Evolutionary conservation across 108 stramenopile genomes (phyloP), one percentile per base, ranked within the genome.

Genomic region (Cyclotella sp.): DNA sequence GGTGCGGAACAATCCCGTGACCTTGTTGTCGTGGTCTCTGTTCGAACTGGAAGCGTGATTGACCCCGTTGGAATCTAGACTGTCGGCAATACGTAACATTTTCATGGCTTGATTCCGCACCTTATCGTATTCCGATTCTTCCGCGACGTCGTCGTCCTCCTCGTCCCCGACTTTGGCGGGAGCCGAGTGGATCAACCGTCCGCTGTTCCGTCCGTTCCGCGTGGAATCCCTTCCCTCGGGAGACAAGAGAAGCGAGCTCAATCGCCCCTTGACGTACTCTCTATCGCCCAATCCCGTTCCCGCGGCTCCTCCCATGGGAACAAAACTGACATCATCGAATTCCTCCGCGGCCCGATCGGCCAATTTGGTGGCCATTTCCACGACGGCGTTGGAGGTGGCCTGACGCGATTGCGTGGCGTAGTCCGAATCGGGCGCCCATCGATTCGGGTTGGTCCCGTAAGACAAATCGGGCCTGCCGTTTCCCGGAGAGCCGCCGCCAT

Each of bases 61-160:
- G 34, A 34, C 16, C 10, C 18, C 14, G 68, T 47, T 42, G 30
- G 30, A 53, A 2, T 45, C 53, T 49, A 49, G 54, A 58, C 66
- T 67, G 45, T 83, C 82, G 22, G 82, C 82, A 27, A 83, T 54
- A 21, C 72, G 72, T 9, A 83, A 53, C 82, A 83, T 83, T 44
- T 83, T 77, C 49, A 83, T 63, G 1, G 82, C 82, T 51, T 77
- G 71, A 64, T 39, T 68, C 21, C 82, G 70, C 9, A 83, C 76
- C 57, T 30, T 47, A 53, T 83, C 82, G 45, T 76, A 62, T 19
- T 76, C 61, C 21, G 55, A 26, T 34, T 54, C 24, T 40, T 19
- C 51, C 39, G 14, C 15, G 40, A 54, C 13, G 59, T 47, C 29
- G 59, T 43, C 10, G 9, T 57, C 39, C 29, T 15, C 19, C 26